Evolutionary conservation across 1,139 yeast genomes (phyloP).

Genomic region (Yamadazyma spencermartinsiae): DNA sequence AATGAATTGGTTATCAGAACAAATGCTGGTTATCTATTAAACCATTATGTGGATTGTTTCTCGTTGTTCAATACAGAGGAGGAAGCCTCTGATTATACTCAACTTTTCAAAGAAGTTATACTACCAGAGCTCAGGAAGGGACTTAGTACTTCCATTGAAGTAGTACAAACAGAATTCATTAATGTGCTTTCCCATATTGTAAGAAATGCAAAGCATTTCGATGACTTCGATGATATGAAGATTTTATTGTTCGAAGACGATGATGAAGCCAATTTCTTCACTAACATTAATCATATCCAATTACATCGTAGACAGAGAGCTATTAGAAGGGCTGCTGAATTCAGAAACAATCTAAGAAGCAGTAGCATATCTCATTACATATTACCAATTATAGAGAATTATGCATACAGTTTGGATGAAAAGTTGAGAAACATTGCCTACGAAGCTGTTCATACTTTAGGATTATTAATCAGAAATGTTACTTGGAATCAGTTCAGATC

Average conservation of each 20-base stretch:
- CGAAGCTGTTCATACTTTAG: constrained; percentile 68
- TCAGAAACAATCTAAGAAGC: constrained; percentile 47
- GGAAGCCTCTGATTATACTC: constrained; percentile 38
- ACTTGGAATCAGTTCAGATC: constrained; percentile 85
- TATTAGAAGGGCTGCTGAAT: constrained; percentile 53
- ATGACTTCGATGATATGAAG: constrained; percentile 67
- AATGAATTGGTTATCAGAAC: constrained; percentile 81
- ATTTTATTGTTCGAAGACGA: constrained; percentile 64
- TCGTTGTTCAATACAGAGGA: constrained; percentile 32
- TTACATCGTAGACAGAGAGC: constrained; percentile 85
- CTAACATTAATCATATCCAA: constrained; percentile 81
- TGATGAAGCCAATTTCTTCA: constrained; percentile 84
- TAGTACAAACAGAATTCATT: constrained; percentile 70
- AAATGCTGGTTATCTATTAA: constrained; percentile 68
- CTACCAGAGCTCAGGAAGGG: constrained; percentile 73
- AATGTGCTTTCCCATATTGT: constrained; percentile 65
- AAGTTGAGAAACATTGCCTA: constrained; percentile 71
- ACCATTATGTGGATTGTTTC: constrained; percentile 63
- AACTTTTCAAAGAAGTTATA: constrained; percentile 53
- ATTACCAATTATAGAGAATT: constrained; percentile 82
- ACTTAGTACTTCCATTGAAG: constrained; percentile 60
- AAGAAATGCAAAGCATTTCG: constrained; percentile 45
- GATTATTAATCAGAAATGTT: constrained; percentile 56
- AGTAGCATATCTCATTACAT: constrained; percentile 74
- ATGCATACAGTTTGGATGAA: constrained; percentile 60